phyloP scores from a whole-genome alignment of 768 basidiomycete species.

The Podaxis sp. region DNA sequence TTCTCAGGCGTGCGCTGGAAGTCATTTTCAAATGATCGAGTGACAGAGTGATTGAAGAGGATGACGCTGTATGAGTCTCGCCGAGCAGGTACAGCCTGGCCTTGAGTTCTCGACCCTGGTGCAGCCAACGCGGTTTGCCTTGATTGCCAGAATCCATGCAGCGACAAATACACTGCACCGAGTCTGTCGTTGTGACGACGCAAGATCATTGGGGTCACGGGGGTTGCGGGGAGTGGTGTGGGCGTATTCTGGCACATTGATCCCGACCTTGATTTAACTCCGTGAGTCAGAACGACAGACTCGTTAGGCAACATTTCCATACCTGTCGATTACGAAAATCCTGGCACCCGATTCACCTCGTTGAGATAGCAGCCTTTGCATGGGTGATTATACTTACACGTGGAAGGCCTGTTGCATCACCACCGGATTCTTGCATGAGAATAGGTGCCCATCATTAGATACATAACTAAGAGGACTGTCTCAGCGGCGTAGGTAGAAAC shows the following conservation, averaged over 20 bases:
- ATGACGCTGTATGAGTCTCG: constrained; percentile 59
- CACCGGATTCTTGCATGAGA: constrained; percentile 52
- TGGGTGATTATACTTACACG: constrained; percentile 41
- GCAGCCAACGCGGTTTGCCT: constrained; percentile 39
- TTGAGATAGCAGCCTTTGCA: neutral
- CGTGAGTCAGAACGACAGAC: neutral
- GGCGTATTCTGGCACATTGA: constrained; percentile 48
- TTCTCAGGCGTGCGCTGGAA: constrained; percentile 43
- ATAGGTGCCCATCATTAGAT: constrained; percentile 57
- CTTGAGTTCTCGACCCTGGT: neutral
- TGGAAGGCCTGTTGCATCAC: constrained; percentile 56
- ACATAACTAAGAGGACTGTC: constrained; percentile 35
- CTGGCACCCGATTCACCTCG: constrained; percentile 13
- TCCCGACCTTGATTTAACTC: constrained; percentile 43
- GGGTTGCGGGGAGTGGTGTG: constrained; percentile 44
- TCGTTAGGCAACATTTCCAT: neutral
- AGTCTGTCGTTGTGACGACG: constrained; percentile 44
- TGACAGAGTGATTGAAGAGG: constrained; percentile 35
- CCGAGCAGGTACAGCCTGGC: constrained; percentile 26
- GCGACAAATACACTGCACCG: constrained; percentile 57
- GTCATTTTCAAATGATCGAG: constrained; percentile 40
- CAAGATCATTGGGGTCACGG: constrained; percentile 11
- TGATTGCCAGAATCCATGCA: constrained; percentile 57
- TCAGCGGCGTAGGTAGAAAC: neutral
- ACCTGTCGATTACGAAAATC: constrained; percentile 52